Evolutionary conservation across 208 protist genomes (phyloP).

Genomic region (Leptomonas seymouri): DNA sequence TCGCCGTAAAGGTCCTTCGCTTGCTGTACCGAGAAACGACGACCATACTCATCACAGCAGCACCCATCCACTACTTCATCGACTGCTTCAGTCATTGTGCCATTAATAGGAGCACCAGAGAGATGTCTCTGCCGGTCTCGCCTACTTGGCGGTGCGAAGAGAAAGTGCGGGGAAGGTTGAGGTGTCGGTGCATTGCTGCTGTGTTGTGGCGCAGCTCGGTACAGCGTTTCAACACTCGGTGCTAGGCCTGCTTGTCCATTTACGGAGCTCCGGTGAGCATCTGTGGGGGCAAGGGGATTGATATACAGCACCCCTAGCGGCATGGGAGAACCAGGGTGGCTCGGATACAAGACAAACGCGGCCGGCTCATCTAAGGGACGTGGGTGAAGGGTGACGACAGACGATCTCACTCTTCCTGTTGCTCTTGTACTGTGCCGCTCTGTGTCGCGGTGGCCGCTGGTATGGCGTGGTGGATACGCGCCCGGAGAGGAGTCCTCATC

Average conservation of each 20-base stretch:
- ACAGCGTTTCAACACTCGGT: not conserved
- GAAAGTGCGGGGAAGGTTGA: not conserved
- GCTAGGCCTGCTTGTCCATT: not conserved
- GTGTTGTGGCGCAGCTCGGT: not conserved
- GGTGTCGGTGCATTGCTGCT: not conserved
- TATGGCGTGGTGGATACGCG: no score
- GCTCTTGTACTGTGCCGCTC: no score
- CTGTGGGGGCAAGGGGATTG: not conserved
- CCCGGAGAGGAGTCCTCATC: no score
- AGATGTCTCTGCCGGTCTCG: not conserved
- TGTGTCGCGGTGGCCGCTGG: no score
- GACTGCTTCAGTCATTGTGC: not conserved
- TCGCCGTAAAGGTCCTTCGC: not conserved
- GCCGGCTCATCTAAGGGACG: not conserved
- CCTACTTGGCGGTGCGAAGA: not conserved
- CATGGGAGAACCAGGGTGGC: not conserved
- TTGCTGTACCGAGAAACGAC: constrained; percentile 4
- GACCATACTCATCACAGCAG: constrained; percentile 7
- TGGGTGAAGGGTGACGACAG: not conserved
- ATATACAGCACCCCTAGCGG: not conserved
- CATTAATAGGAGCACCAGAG: not conserved
- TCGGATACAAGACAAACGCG: not conserved
- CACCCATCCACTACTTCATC: not conserved
- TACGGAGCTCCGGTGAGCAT: no score
- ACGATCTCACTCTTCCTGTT: no score